Conservation (phyloP, 192 early-diverging fungal genomes). For the Mortierella hygrophila region DNA sequence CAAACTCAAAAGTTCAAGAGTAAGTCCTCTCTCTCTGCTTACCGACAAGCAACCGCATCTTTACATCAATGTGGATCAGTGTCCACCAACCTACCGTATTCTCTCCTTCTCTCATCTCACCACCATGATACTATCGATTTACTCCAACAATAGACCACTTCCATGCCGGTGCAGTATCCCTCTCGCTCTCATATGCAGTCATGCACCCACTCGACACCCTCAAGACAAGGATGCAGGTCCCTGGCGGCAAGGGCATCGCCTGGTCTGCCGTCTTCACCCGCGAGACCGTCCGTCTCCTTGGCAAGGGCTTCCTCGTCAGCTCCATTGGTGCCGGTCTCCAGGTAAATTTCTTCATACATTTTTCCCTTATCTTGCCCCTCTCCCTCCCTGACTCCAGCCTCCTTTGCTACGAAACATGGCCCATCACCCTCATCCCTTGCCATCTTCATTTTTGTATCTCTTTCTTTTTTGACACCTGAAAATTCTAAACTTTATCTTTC, state of each 20-base stretch:
- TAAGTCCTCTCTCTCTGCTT: constrained; percentile 2
- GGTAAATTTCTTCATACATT: constrained; percentile 47
- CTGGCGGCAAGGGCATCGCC: constrained; percentile 52
- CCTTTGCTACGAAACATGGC: constrained; percentile 7
- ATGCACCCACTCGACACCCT: constrained; percentile 86
- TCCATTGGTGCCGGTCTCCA: constrained; percentile 80
- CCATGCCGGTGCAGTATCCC: constrained; percentile 68
- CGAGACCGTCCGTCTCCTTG: constrained; percentile 64
- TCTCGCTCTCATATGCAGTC: constrained; percentile 75
- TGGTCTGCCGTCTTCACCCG: constrained; percentile 63
- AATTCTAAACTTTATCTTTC: background rate
- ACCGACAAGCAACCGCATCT: background rate
- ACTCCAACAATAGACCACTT: constrained; percentile 67
- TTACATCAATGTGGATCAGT: background rate
- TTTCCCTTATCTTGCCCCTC: background rate
- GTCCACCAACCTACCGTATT: background rate
- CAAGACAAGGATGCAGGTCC: constrained; percentile 80
- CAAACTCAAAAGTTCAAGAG: constrained; percentile 53
- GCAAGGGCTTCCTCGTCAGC: constrained; percentile 75
- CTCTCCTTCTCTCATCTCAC: background rate
- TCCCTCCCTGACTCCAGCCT: no score
- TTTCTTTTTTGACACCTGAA: background rate
- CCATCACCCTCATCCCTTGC: background rate
- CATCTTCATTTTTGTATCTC: background rate
- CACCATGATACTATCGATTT: background rate